Base-by-base conservation (phyloP, 805 yeast genomes). In the Metschnikowia amazonensis region DNA sequence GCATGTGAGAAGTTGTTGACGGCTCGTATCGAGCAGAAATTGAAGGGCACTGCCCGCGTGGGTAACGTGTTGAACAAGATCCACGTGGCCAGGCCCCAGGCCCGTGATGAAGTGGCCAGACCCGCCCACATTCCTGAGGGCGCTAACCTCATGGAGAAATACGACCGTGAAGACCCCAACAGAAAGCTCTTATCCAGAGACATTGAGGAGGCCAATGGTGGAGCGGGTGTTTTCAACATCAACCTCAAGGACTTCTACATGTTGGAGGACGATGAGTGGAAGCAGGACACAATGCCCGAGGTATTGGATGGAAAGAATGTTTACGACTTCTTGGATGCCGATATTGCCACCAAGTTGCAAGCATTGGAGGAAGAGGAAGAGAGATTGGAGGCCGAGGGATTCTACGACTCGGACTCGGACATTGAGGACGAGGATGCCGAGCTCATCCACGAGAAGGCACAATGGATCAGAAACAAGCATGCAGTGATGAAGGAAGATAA, bases 291-390 rank as follows among this genome's bases (percentile, higher is more conserved):
- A 51, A 89, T 94, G 89, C 99, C 99, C 23, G 99, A 94, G 75
- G 78, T 94, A 44, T 74, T 94, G 64, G 89, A 94, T 62, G 99
- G 99, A 70, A 86, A 82, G 74, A 94, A 94, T 64, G 97, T 94
- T 47, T 92, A 89, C 70, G 99, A 94, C 70, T 94, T 86, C 84
- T 77, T 94, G 66, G 99, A 94, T 62, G 89, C 96, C 35, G 99
- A 94, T 57, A 94, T 94, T 63, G 86, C 89, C 40, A 85, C 88
- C 55, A 94, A 94, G 72, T 78, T 94, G 63, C 89, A 89, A 69
- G 96, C 96, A 14, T 75, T 94, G 53, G 99, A 94, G 72, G 97
- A 86, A 52, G 99, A 94, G 71, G 99, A 94, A 72, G 98, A 92
- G 68, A 79, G 83, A 65, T 80, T 94, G 59, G 96, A 92, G 69